phyloP scores from a whole-genome alignment of 2,329 filamentous ascomycete genomes.

The Epichloe uncinata region DNA sequence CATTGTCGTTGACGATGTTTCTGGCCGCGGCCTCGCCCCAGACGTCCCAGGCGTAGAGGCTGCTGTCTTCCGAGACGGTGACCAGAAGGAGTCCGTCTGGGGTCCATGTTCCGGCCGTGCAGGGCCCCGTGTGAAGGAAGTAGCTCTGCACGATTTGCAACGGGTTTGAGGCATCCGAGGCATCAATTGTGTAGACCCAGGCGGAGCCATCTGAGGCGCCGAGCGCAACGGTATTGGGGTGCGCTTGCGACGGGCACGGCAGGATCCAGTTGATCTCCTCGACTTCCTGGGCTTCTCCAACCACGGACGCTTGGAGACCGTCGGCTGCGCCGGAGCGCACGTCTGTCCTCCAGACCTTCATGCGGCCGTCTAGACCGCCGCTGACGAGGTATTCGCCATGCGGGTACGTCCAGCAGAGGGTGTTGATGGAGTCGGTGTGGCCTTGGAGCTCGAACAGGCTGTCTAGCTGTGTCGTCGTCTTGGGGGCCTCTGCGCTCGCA shows the following conservation, averaged over 20 bases:
- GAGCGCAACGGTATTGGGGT: slow-evolving; percentile 73
- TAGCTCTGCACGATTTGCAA: slow-evolving; percentile 81
- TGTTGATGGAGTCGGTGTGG: slow-evolving; percentile 83
- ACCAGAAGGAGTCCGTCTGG: slow-evolving; percentile 75
- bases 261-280: slow-evolving; percentile 89
- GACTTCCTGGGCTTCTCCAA: slow-evolving; percentile 76
- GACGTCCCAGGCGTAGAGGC: slow-evolving; percentile 84
- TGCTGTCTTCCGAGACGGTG: slow-evolving; percentile 79
- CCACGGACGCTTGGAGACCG: slow-evolving; percentile 40
- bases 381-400: slow-evolving; percentile 74
- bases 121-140: slow-evolving; percentile 76
- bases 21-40: slow-evolving; percentile 62
- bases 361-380: slow-evolving; percentile 72
- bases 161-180: slow-evolving; percentile 41
- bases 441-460: slow-evolving; percentile 68
- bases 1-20: slow-evolving; percentile 36
- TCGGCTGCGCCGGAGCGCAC: slow-evolving; percentile 31
- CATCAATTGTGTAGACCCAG: slow-evolving; percentile 87
- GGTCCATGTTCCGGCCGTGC: slow-evolving; percentile 85
- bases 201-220: slow-evolving; percentile 85
- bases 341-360: slow-evolving; percentile 54
- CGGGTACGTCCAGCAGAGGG: slow-evolving; percentile 71
- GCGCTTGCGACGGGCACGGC: slow-evolving; percentile 55
- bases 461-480: slow-evolving; percentile 44
- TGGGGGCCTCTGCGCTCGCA: slow-evolving; percentile 34